Percentiles rank a stretch among this genome's conserved stretches.
phyloP scores from a whole-genome alignment of 495 filamentous ascomycete genomes.

The Aspergillus olivimuriae region DNA sequence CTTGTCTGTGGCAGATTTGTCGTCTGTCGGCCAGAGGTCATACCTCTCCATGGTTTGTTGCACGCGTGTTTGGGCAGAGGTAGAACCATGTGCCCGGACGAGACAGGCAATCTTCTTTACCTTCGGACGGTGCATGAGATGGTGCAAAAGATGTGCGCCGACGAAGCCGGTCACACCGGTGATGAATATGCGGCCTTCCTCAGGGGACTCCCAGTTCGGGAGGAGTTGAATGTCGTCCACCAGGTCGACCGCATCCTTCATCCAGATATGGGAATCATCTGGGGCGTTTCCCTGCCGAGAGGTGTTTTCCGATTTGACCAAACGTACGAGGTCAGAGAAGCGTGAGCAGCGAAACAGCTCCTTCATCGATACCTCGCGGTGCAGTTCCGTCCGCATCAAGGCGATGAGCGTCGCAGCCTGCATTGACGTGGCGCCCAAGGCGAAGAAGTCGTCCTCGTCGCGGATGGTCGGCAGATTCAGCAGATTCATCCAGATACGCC shows the following conservation, averaged over 20 bases:
- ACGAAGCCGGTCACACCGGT: conserved; percentile 15
- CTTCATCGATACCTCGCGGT: neutral
- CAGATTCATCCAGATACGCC: neutral
- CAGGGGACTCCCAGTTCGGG: conserved; percentile 3
- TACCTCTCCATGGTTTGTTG: conserved; percentile 8
- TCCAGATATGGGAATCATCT: neutral
- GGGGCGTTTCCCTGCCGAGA: conserved; percentile 1
- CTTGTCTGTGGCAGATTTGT: neutral
- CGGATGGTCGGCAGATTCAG: neutral
- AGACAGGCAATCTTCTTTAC: conserved; percentile 11
- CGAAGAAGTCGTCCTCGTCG: neutral
- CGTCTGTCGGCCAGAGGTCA: conserved; percentile 9
- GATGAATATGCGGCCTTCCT: conserved; percentile 7
- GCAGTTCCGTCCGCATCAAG: neutral
- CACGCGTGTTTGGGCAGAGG: neutral
- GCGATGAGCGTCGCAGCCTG: neutral
- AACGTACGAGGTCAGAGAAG: neutral
- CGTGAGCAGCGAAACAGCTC: neutral
- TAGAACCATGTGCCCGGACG: neutral
- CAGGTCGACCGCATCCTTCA: neutral
- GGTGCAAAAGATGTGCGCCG: conserved; percentile 3
- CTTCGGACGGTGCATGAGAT: neutral
- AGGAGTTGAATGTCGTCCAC: conserved; percentile 2
- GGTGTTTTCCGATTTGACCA: neutral
- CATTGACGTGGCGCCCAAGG: neutral